Evolutionary conservation across 345 rosid genomes (phyloP), one percentile per base, ranked within the genome.

Genomic region (Populus simonii): DNA sequence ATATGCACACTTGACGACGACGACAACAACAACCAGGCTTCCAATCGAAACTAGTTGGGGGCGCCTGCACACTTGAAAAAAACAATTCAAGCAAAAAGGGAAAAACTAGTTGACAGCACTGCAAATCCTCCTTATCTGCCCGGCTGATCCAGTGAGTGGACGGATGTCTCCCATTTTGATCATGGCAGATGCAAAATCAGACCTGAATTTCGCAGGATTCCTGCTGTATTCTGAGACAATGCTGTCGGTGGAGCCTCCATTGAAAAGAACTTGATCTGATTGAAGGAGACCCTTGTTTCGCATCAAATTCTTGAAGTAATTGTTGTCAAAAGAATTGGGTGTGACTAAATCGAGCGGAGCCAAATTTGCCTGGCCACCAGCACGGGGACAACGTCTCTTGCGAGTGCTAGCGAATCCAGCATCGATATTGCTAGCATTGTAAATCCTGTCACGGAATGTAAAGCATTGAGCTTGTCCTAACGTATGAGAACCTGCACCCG

Each of bases 91-190:
- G 29, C 0, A 11, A 16, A 47, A 6, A 22, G 7, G 16, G 10
- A 15, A 15, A 49, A 59, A 67, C 78, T 79, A 88, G 53, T 88
- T 88, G 62, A 80, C 77, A 25, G 63, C 82, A 47, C 70, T 73
- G 84, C 89, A 86, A 7, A 79, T 71, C 71, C 77, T 84, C 15
- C 87, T 79, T 57, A 86, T 83, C 72, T 82, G 69, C 18, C 91
- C 81, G 15, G 82, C 78, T 53, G 88, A 59, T 25, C 87, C 88
- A 1, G 87, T 85, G 8, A 83, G 84, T 29, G 87, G 74, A 33
- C 74, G 68, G 12, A 88, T 82, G 67, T 88, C 80, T 70, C 88
- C 89, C 89, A 86, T 88, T 59, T 83, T 88, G 63, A 86, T 76
- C 91, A 86, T 88, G 35, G 91, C 89, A 57, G 86, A 73, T 17